Evolutionary conservation across 2,329 filamentous ascomycete genomes (phyloP).

Genomic region (Didymella exigua): DNA sequence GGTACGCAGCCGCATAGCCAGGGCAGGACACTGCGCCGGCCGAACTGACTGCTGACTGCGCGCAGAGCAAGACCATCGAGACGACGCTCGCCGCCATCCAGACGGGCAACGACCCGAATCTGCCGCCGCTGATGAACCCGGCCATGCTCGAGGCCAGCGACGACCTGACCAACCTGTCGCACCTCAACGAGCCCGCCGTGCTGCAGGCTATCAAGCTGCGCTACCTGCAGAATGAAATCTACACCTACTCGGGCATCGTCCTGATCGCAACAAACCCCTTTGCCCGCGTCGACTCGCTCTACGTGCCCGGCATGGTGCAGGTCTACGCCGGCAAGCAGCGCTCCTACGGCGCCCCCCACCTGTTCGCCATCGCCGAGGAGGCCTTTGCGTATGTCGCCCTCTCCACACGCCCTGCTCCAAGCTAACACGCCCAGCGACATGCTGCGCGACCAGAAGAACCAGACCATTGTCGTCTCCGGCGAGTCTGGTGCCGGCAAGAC

Average conservation of each 20-base stretch:
- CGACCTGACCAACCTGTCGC: constrained; percentile 94
- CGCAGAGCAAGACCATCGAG: constrained; percentile 76
- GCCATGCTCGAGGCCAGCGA: constrained; percentile 98
- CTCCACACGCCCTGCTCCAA: neutral
- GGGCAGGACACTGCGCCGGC: neutral
- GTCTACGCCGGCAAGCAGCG: constrained; percentile 97
- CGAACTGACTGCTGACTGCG: constrained; percentile 31
- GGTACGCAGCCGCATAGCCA: constrained; percentile 58
- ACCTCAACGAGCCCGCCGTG: constrained; percentile 97
- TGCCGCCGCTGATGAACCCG: constrained; percentile 97
- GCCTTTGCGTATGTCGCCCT: constrained; percentile 79
- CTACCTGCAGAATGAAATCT: constrained; percentile 98
- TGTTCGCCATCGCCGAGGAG: constrained; percentile 98
- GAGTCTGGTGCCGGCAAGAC: constrained; percentile 99
- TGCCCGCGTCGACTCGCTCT: constrained; percentile 94
- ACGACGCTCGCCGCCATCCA: constrained; percentile 78
- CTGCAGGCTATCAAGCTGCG: constrained; percentile 96
- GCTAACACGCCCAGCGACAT: constrained; percentile 72
- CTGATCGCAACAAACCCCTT: constrained; percentile 98
- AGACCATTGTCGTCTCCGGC: constrained; percentile 98
- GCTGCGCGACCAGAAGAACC: constrained; percentile 93
- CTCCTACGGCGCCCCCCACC: constrained; percentile 93
- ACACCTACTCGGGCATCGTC: constrained; percentile 98
- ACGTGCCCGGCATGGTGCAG: constrained; percentile 99
- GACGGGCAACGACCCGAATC: constrained; percentile 73